These are phyloP conservation scores for Diaporthe ilicicola DNA, from an alignment of 2,329 filamentous ascomycete species.

Conservation along the genomic window DNA sequence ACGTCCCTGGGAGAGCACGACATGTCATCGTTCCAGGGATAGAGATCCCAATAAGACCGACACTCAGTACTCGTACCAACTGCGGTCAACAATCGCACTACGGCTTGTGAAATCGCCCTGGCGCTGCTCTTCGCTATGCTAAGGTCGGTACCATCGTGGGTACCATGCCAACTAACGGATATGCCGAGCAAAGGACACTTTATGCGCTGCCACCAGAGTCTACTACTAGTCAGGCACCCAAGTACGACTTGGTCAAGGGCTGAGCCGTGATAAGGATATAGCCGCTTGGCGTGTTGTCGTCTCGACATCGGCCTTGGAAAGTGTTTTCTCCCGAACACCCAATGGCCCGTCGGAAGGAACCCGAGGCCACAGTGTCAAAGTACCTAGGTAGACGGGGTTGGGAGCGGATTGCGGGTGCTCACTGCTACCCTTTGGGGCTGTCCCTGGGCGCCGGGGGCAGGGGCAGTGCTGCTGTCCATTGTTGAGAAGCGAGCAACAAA, in stretches of 20 bases:
- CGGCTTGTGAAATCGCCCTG: not conserved
- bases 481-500: conserved; percentile 15
- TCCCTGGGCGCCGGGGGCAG: not conserved
- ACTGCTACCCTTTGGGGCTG: conserved; percentile 13
- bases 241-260: conserved; percentile 10
- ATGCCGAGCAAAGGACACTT: conserved; percentile 12
- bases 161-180: conserved; percentile 12
- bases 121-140: not conserved
- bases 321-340: conserved; percentile 2
- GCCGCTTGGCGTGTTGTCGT: not conserved
- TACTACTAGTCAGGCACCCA: not conserved
- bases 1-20: not conserved
- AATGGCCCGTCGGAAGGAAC: conserved; percentile 29
- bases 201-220: not conserved
- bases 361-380: conserved; percentile 30
- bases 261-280: conserved; percentile 10
- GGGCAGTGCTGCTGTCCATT: not conserved
- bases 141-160: not conserved
- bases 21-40: conserved; percentile 3
- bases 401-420: conserved; percentile 4
- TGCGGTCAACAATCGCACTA: not conserved
- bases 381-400: too few relatives aligned
- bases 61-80: not conserved
- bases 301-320: not conserved
- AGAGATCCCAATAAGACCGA: not conserved